Evolutionary conservation across 2,329 filamentous ascomycete genomes (phyloP), one percentile per base, ranked within the genome.

Genomic region (Beauveria sp.): DNA sequence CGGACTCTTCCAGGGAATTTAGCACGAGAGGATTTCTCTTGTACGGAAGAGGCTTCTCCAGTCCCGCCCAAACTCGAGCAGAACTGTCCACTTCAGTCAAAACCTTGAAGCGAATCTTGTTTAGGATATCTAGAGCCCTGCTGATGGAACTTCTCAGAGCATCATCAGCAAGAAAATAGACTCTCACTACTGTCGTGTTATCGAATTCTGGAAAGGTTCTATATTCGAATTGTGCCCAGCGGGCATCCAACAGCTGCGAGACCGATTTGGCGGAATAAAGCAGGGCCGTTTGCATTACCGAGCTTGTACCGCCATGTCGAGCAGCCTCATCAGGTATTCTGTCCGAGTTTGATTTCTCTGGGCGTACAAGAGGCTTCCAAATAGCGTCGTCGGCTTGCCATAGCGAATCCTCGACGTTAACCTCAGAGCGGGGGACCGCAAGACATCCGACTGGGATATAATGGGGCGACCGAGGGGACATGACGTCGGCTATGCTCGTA

Each of bases 151-250:
- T 70, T 34, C 84, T 80, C 2, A 81, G 79, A 40, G 84, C 77
- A 71, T 93, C 89, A 65, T 89, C 84, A 2, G 88, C 86, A 2
- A 90, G 78, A 4, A 89, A 66, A 67, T 88, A 86, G 0, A 90
- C 75, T 24, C 87, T 79, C 8, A 84, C 45, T 6, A 75, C 68
- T 20, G 71, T 73, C 5, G 62, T 52, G 1, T 66, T 50, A 3
- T 65, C 56, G 14, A 65, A 52, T 6, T 67, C 62, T 2, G 62
- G 18, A 46, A 65, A 67, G 3, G 70, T 24, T 2, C 67, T 66
- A 51, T 79, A 74, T n/a, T 77, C 73, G 8, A 84, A 66, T 4
- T 73, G 72, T 1, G 81, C 72, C 81, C 80, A 83, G 20, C 66
- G 63, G 1, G 69, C 69, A 8, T 57, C 52, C 43, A 78, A 73